Percentiles rank a stretch among this genome's conserved stretches.
These are phyloP conservation scores for Camellia japonica DNA, from an alignment of 148 eudicot species.

Conservation along the genomic window DNA sequence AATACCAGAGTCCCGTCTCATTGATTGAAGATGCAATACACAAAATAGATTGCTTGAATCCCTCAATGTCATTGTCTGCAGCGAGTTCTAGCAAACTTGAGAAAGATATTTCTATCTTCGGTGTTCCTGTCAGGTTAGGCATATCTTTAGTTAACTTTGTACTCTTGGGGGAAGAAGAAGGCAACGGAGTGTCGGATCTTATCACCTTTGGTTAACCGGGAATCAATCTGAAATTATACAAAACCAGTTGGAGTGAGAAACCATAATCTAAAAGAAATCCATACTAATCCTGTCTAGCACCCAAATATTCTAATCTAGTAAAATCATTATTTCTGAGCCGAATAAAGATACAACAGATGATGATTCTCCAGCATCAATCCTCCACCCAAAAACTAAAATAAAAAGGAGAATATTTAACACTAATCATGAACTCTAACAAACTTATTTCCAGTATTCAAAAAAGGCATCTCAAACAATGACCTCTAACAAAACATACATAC, in stretches of 20 bases:
- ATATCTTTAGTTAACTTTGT: conserved; percentile 19
- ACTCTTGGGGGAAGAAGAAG: conserved; percentile 14
- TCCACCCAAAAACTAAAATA: conserved; percentile 2
- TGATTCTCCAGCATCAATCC: conserved; percentile 8
- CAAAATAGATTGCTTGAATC: conserved; percentile 33
- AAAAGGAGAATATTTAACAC: neutral
- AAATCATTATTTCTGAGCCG: neutral
- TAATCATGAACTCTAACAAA: neutral
- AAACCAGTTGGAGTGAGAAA: neutral
- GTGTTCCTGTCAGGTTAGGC: conserved; percentile 19
- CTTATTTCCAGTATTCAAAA: neutral
- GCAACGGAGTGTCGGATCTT: neutral
- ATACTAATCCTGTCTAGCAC: neutral
- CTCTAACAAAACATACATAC: neutral
- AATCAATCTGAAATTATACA: conserved; percentile 28
- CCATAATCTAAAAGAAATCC: neutral
- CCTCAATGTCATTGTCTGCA: conserved; percentile 41
- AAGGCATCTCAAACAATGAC: neutral
- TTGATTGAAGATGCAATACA: conserved; percentile 32
- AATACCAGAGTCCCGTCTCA: conserved; percentile 52
- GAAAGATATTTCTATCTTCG: conserved; percentile 30
- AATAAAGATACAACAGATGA: neutral
- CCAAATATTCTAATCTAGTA: neutral
- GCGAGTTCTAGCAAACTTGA: conserved; percentile 49
- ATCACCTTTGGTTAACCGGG: conserved; percentile 10